Evolutionary conservation across 768 basidiomycete species (phyloP).

Genomic region (Pulveroboletus sp.): DNA sequence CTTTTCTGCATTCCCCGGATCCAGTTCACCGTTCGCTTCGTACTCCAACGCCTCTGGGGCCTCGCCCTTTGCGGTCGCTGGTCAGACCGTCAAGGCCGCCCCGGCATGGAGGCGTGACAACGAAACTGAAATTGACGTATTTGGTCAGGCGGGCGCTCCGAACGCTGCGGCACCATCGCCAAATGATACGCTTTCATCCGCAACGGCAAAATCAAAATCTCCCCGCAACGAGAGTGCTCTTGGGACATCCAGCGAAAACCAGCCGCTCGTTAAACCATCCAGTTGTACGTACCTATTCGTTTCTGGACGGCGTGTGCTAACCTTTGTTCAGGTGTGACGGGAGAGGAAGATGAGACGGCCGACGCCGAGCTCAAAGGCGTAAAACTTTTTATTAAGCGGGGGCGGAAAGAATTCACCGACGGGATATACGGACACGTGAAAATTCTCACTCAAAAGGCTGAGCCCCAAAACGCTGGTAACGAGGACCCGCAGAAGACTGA

Average conservation of each 20-base stretch:
- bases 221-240: not conserved
- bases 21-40: conserved; percentile 34
- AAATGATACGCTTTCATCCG: conserved; percentile 12
- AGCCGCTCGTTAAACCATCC: conserved; percentile 7
- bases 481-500: conserved; percentile 5
- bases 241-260: not conserved
- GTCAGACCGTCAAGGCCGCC: conserved; percentile 11
- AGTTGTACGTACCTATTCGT: conserved; percentile 13
- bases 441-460: conserved; percentile 41
- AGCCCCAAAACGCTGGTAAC: not conserved
- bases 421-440: conserved; percentile 62
- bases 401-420: conserved; percentile 48
- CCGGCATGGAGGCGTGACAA: conserved; percentile 28
- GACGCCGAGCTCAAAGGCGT: conserved; percentile 55
- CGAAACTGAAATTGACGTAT: conserved; percentile 6
- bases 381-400: conserved; percentile 46
- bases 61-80: conserved; percentile 23
- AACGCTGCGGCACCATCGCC: conserved; percentile 18
- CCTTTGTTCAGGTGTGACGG: conserved; percentile 38
- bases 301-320: conserved; percentile 2
- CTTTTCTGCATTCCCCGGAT: conserved; percentile 39
- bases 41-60: conserved; percentile 23
- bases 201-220: not conserved
- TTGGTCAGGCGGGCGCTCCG: conserved; percentile 1
- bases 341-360: conserved; percentile 62